Base-by-base conservation (phyloP, 2,329 filamentous ascomycete species). In the Fusarium virguliforme region DNA sequence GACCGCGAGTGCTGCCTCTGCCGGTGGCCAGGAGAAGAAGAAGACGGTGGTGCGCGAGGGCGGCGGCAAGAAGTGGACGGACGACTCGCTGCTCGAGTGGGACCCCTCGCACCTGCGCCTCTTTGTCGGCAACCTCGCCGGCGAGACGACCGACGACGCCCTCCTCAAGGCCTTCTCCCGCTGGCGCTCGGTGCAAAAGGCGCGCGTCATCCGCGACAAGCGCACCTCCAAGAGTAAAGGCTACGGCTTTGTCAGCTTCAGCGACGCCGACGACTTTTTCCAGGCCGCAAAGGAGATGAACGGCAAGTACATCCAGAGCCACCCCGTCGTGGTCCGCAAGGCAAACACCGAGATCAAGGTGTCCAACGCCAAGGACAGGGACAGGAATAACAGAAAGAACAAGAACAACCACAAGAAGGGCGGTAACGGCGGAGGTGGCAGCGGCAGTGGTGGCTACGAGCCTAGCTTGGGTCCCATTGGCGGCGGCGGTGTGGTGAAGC, bases 251-350 rank as follows among this genome's bases (percentile, higher is more conserved):
- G 95, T 99, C 62, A 96, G 94, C 81, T 98, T 99, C 83, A 92
- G 91, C 76, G 93, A 98, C 78, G 93, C 94, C 32, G 96, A 99
- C 80, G 95, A 98, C 78, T 98, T 97, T 80, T 98, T 99, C 85
- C 90, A 94, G 76, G 95, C 96, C 2, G 95, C 94, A 76, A 94
- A 96, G 83, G 95, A 98, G 84, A 98, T 98, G 96, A 93, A 98
- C 77, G 95, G 95, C 75, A 98, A 99, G 84, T 99, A 99, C 82
- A 98, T 99, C 79, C 95, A 97, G 76, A 98, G 94, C 80, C 96
- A 98, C 81, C 96, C 96, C 0, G 93, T 98, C 30, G 85, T 93
- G 28, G 88, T 98, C 73, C 91, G 93, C 81, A 93, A 96, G 80
- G 94, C 93, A 72, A 97, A 92, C 74, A 97, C 95, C 6, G 95